These are phyloP conservation scores for Cytospora paraplurivora DNA, from an alignment of 2,329 filamentous ascomycete species.

Conservation along the genomic window DNA sequence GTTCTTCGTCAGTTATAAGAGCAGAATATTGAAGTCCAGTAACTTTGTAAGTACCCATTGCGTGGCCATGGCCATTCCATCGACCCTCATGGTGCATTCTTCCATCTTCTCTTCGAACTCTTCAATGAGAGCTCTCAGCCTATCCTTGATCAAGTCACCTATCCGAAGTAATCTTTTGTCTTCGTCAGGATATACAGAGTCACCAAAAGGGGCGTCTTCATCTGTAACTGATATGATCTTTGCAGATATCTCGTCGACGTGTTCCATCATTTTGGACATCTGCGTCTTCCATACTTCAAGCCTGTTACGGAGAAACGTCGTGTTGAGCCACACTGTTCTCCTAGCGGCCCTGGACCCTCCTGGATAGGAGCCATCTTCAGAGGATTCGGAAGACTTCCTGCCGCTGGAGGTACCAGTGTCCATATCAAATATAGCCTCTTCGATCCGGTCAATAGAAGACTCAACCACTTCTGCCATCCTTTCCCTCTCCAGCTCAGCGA, in stretches of 20 bases:
- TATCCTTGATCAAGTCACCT: conserved; percentile 25
- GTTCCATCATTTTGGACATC: conserved; percentile 31
- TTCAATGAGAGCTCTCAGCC: conserved; percentile 33
- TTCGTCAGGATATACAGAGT: no score
- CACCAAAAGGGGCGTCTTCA: not conserved
- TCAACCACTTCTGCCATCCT: conserved; percentile 32
- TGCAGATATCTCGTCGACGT: conserved; percentile 27
- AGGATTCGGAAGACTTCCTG: not conserved
- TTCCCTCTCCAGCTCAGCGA: conserved; percentile 37
- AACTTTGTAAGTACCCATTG: conserved; percentile 38
- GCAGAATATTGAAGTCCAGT: not conserved
- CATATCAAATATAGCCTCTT: conserved; percentile 32
- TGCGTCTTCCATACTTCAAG: conserved; percentile 35
- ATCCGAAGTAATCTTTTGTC: not conserved
- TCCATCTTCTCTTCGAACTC: conserved; percentile 39
- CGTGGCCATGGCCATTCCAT: conserved; percentile 41
- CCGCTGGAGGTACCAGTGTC: conserved; percentile 14
- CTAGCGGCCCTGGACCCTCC: conserved; percentile 18
- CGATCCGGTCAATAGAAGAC: conserved; percentile 31
- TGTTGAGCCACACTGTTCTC: conserved; percentile 33
- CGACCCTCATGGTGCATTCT: conserved; percentile 39
- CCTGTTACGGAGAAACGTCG: conserved; percentile 32
- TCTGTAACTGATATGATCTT: not conserved
- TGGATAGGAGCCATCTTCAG: conserved; percentile 1
- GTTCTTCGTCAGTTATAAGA: not conserved